These are phyloP conservation scores for Hyphopichia homilentoma DNA, from an alignment of 805 yeast genomes.

Conservation along the genomic window DNA sequence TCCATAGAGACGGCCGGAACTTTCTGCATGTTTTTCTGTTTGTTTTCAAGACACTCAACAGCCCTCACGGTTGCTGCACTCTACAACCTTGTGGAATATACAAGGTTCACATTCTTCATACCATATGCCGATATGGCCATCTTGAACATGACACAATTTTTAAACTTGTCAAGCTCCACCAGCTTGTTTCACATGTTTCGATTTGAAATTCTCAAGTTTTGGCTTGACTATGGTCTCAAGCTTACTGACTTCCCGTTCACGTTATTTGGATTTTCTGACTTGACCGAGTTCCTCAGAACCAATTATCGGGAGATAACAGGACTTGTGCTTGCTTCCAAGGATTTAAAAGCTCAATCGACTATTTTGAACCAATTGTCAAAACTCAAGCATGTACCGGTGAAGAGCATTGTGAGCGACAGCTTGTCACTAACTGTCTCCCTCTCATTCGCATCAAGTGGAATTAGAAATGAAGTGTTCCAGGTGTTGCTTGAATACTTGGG, in stretches of 20 bases:
- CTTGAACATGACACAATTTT: slow-evolving; percentile 13
- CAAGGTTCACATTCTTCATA: slow-evolving; percentile 24
- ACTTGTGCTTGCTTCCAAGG: slow-evolving; percentile 21
- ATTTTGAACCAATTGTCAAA: slow-evolving; percentile 11
- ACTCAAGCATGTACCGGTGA: slow-evolving; percentile 9
- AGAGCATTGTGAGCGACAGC: slow-evolving; percentile 25
- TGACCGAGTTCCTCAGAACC: slow-evolving; percentile 24
- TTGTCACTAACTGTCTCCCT: slow-evolving; percentile 41
- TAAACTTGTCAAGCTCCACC: slow-evolving; percentile 8
- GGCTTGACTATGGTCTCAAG: slow-evolving; percentile 34
- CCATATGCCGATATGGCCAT: slow-evolving; percentile 28
- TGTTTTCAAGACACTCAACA: slow-evolving; percentile 25
- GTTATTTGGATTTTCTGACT: slow-evolving; percentile 33
- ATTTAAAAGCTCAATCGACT: neutral
- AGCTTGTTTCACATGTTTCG: slow-evolving; percentile 26
- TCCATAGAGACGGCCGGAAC: slow-evolving; percentile 37
- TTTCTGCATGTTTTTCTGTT: slow-evolving; percentile 32
- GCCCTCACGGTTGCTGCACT: slow-evolving; percentile 29
- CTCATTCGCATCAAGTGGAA: slow-evolving; percentile 38
- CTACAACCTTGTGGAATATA: slow-evolving; percentile 41
- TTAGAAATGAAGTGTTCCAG: slow-evolving; percentile 27
- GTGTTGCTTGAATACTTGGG: slow-evolving; percentile 11
- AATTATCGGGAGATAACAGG: slow-evolving; percentile 39
- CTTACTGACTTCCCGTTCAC: slow-evolving; percentile 37
- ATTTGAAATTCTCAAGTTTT: slow-evolving; percentile 37